Evolutionary conservation across 305 asterid genomes (phyloP).

Genomic region (Fraxinus velutina): DNA sequence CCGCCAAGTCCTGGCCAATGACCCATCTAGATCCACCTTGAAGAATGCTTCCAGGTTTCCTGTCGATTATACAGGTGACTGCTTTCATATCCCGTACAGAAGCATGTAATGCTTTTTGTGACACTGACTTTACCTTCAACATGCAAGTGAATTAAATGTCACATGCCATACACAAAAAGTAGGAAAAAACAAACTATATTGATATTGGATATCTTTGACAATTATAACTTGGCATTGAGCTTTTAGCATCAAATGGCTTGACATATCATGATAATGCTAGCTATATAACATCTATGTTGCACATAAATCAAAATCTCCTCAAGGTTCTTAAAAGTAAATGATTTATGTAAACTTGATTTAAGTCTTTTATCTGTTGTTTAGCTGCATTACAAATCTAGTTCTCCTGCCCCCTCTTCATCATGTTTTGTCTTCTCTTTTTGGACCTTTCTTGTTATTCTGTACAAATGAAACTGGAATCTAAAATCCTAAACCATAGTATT

Average conservation of each 20-base stretch:
- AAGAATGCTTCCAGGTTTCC: conserved; percentile 14
- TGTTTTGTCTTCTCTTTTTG: not conserved
- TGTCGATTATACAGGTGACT: conserved; percentile 30
- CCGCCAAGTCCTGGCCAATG: conserved; percentile 29
- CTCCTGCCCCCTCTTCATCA: not conserved
- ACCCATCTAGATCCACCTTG: conserved; percentile 15
- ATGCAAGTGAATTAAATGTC: conserved; percentile 10
- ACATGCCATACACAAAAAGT: not conserved
- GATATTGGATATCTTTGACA: not conserved
- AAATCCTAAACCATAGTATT: not conserved
- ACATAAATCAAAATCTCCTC: not conserved
- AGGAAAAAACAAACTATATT: not conserved
- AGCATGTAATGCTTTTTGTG: conserved; percentile 26
- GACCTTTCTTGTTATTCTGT: not conserved
- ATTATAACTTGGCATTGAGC: not conserved
- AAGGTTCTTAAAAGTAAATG: not conserved
- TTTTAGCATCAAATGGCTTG: not conserved
- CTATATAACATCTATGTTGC: not conserved
- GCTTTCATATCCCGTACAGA: conserved; percentile 33
- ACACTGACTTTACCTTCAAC: conserved; percentile 40
- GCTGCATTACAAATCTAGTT: not conserved
- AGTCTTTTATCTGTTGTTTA: not conserved
- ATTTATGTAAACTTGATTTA: not conserved
- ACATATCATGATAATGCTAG: not conserved
- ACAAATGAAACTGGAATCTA: not conserved